These are phyloP conservation scores for Lantana camara DNA, from an alignment of 257 asterid genomes.

Conservation along the genomic window DNA sequence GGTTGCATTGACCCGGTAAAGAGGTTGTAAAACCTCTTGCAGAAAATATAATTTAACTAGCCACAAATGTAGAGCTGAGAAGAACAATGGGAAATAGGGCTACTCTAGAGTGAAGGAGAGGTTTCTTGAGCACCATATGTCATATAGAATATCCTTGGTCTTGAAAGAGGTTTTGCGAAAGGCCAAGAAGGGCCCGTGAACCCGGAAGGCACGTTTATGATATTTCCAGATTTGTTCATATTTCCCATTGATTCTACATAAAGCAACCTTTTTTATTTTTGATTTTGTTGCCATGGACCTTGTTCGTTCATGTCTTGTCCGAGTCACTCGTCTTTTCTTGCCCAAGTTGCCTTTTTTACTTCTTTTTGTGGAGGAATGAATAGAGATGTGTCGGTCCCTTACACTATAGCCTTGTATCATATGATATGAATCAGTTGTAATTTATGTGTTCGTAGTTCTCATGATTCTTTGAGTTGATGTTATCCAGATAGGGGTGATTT, in stretches of 20 bases:
- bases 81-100: conserved; percentile 76
- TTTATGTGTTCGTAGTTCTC: background rate
- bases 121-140: conserved; percentile 89
- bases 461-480: background rate
- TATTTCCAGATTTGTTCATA: too few species aligned
- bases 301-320: too few species aligned
- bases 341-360: too few species aligned
- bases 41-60: conserved; percentile 64
- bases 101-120: conserved; percentile 62
- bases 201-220: background rate
- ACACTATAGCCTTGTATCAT: background rate
- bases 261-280: too few species aligned
- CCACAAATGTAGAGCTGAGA: conserved; percentile 61
- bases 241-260: too few species aligned
- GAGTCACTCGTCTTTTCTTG: too few species aligned
- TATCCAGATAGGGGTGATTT: too few species aligned
- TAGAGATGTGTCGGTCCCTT: conserved; percentile 22
- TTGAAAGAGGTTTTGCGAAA: conserved; percentile 56
- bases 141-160: conserved; percentile 68
- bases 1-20: conserved; percentile 90
- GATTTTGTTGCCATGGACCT: too few species aligned
- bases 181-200: conserved; percentile 34
- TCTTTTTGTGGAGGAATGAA: background rate
- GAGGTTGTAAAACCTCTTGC: conserved; percentile 85
- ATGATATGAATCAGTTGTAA: background rate